These are phyloP conservation scores for Paramecium tetraurelia DNA, from an alignment of 73 alveolate genomes.

Conservation along the genomic window DNA sequence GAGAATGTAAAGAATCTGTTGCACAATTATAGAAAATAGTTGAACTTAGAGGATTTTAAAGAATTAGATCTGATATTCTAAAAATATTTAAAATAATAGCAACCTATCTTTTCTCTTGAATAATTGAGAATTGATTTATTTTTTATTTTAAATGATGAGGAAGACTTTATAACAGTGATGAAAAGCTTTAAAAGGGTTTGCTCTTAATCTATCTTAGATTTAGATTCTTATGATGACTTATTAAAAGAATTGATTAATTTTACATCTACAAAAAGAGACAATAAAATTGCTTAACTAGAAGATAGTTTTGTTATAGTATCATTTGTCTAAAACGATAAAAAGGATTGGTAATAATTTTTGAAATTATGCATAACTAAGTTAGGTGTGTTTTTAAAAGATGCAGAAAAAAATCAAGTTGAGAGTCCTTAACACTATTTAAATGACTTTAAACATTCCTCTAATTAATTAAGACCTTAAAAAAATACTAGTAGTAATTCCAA, in stretches of 20 bases:
- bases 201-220: neutral
- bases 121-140: conserved; percentile 13
- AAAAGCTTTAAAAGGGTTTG: conserved; percentile 37
- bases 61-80: neutral
- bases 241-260: neutral
- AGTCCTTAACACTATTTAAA: neutral
- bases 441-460: neutral
- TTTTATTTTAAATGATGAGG: conserved; percentile 6
- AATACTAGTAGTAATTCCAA: neutral
- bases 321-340: neutral
- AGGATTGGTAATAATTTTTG: neutral
- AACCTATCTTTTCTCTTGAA: conserved; percentile 31
- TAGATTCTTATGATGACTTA: conserved; percentile 12
- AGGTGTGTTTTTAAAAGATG: neutral
- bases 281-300: neutral
- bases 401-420: neutral
- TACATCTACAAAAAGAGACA: neutral
- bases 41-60: neutral
- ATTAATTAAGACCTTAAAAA: neutral
- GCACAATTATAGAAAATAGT: neutral
- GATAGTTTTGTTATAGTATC: neutral
- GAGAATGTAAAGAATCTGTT: neutral
- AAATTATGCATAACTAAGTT: neutral
- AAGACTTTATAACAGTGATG: neutral
- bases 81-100: neutral